Evolutionary conservation across 768 basidiomycete genomes (phyloP).

Genomic region (Collybia sordida): DNA sequence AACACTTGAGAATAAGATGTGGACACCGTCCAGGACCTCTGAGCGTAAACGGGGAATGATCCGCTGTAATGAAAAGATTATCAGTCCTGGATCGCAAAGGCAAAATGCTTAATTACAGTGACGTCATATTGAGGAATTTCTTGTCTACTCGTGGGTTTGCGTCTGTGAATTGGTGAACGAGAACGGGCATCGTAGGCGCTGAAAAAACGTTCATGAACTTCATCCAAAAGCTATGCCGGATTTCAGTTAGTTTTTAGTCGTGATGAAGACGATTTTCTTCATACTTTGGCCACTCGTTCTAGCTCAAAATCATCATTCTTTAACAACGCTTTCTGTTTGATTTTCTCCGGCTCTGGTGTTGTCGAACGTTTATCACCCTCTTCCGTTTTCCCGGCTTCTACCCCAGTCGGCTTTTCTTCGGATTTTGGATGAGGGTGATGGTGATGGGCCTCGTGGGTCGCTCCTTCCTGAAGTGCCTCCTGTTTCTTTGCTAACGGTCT

Average conservation of each 20-base stretch:
- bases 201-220: constrained; percentile 80
- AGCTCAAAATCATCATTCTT: constrained; percentile 90
- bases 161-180: constrained; percentile 24
- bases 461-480: constrained; percentile 63
- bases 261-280: constrained; percentile 17
- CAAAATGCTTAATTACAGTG: constrained; percentile 52
- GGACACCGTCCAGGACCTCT: constrained; percentile 73
- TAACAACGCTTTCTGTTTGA: constrained; percentile 68
- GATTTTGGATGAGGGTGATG: constrained; percentile 19
- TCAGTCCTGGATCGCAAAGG: not conserved
- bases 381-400: constrained; percentile 15
- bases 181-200: constrained; percentile 53
- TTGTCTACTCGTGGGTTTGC: constrained; percentile 25
- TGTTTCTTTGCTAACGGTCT: constrained; percentile 88
- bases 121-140: constrained; percentile 59
- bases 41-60: constrained; percentile 85
- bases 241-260: constrained; percentile 2
- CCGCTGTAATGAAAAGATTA: constrained; percentile 40
- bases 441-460: constrained; percentile 24
- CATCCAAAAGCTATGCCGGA: constrained; percentile 64
- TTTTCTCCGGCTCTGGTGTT: constrained; percentile 40
- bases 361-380: not conserved
- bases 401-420: constrained; percentile 12
- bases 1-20: constrained; percentile 91
- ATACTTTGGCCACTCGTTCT: constrained; percentile 69